These are phyloP conservation scores for Annulohypoxylon nitens DNA, from an alignment of 495 filamentous ascomycete genomes.

Conservation along the genomic window DNA sequence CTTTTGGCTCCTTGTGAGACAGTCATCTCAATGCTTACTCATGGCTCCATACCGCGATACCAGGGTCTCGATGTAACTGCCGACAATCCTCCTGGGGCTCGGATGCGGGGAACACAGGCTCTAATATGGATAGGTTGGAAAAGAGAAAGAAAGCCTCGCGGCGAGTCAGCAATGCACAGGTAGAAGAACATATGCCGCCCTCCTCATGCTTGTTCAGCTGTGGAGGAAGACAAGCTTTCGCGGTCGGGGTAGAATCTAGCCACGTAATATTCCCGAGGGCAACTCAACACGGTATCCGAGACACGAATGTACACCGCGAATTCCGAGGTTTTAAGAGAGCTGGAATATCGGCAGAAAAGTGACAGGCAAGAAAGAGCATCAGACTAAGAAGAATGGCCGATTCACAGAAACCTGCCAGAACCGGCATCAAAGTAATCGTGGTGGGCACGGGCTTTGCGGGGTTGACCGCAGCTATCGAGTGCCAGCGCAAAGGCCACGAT, in stretches of 20 bases:
- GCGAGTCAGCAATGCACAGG: constrained; percentile 7
- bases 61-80: constrained; percentile 34
- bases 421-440: constrained; percentile 68
- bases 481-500: constrained; percentile 70
- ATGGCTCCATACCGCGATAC: not conserved
- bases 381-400: constrained; percentile 40
- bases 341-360: constrained; percentile 1
- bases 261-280: constrained; percentile 23
- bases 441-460: constrained; percentile 73
- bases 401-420: constrained; percentile 44
- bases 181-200: constrained; percentile 34
- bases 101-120: constrained; percentile 37
- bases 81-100: constrained; percentile 20
- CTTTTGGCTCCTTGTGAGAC: not conserved
- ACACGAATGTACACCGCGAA: constrained; percentile 7
- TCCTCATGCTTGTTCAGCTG: constrained; percentile 15
- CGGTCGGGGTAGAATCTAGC: constrained; percentile 21
- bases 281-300: constrained; percentile 16
- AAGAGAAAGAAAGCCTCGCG: constrained; percentile 23
- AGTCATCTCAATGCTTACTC: constrained; percentile 7
- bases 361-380: not conserved
- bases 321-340: constrained; percentile 21
- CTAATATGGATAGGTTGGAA: constrained; percentile 38
- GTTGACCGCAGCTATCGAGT: constrained; percentile 72
- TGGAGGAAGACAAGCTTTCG: constrained; percentile 11